Evolutionary conservation across 169 alveolate genomes (phyloP), one percentile per base, ranked within the genome.

Genomic region (Plasmodium relictum): DNA sequence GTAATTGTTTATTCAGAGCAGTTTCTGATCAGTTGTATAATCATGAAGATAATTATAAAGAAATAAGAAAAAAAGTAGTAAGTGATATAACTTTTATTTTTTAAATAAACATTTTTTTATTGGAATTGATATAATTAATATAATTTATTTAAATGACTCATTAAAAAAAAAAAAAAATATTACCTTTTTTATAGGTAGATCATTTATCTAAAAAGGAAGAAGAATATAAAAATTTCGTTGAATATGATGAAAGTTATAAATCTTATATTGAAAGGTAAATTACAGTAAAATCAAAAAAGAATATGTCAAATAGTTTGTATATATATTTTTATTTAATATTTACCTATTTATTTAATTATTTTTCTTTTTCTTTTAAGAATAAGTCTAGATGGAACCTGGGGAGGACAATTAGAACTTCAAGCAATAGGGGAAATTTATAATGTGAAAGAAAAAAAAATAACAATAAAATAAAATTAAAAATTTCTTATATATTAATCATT

Each of bases 341-440:
- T 50, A 41, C 6, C 14, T 45, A 45, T 68, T 31, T 42, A 48
- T 59, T 12, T 69, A 0, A 20, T 54, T 45, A 9, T 66, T 48
- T 41, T 14, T 76, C 45, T 8, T 56, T 24, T 18, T 24, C 41
- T 69, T 44, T 54, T 2, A 20, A 76, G 88, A 76, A 76, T 76
- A 76, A 76, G 88, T 26, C 6, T 63, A 41, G 88, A 76, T 56
- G 88, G 88, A 4, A 61, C 88, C 0, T 76, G 88, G 88, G 88
- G 88, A 8, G 88, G 88, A 0, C 88, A 76, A 22, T 45, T 76
- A 14, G 88, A 76, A 50, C 74, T 76, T 42, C 88, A 76, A 63
- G 88, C 88, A n/a, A 66, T 76, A 31, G 88, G 88, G 5, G 88
- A 76, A 20, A 10, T 76, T 3, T 76, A 56, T 66, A 76, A 48